Base-by-base conservation (phyloP, 352 stramenopile species). In the Phytophthora foliorum region DNA sequence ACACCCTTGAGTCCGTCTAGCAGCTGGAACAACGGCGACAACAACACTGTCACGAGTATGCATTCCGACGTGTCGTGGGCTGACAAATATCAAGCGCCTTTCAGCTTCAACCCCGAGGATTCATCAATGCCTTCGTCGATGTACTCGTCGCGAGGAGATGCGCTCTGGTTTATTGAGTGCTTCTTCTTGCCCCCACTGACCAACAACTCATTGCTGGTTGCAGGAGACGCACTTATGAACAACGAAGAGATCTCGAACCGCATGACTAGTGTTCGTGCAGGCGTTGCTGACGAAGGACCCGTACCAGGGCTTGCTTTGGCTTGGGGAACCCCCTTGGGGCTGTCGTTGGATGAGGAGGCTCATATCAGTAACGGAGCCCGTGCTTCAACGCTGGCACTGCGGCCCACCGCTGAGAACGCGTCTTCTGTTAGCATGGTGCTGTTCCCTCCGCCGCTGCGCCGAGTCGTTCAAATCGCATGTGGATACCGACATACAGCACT, bases 401-500 rank as follows among this genome's bases (percentile, higher is more conserved):
- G 45, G 10, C 52, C 63, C 25, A 68, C 46, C 1, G 41, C 46
- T 36, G 60, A 72, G 16, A 62, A 29, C 8, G 57, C 31, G 16
- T 58, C 50, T 45, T 45, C 49, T 4, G 51, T 93, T 14, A 74
- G 56, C 1, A 56, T 88, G 38, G 45, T 92, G 0, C 65, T 57
- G 5, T 75, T 94, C 5, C 86, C 84, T 3, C 70, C 75, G 0
- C 81, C 86, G 8, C 56, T 88, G 25, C 81, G 83, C 34, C 78
- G 77, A n/a, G 78, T 92, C 4, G 58, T 91, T 2, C 78, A 91
- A 13, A 83, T 96, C 4, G 78, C 82, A 0, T 96, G 88, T 57
- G 88, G 88, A 1, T 96, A 94, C 53, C 80, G 85, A 5, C 85
- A 96, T 54, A 92, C 85, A 0, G 87, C 88, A 8, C 63, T 96